Percentiles rank a stretch among this genome's conserved stretches.
phyloP scores from a whole-genome alignment of 768 basidiomycete genomes.

The Coprinopsis marcescibilis region DNA sequence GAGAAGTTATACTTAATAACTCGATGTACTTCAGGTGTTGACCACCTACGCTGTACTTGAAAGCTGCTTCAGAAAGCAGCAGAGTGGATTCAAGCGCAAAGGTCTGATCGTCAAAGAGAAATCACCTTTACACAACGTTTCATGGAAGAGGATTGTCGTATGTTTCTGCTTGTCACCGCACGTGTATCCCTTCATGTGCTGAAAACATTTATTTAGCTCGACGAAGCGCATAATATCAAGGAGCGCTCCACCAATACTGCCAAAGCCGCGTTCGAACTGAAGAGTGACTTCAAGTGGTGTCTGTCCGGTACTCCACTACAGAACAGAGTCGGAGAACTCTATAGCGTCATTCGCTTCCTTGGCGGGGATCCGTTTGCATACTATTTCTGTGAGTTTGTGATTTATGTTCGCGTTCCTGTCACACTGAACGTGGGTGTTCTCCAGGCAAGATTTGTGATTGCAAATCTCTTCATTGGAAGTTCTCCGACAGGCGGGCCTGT shows the following conservation, averaged over 20 bases:
- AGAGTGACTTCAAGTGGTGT: conserved; percentile 85
- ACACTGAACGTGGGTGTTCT: not conserved
- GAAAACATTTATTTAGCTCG: conserved; percentile 46
- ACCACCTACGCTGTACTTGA: conserved; percentile 88
- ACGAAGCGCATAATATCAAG: conserved; percentile 98
- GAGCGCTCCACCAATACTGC: conserved; percentile 93
- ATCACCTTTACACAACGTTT: conserved; percentile 75
- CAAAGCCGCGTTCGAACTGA: conserved; percentile 90
- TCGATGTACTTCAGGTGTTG: conserved; percentile 53
- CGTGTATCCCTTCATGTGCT: not conserved
- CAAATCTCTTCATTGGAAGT: conserved; percentile 94
- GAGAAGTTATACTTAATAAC: too few species aligned
- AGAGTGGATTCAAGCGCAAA: conserved; percentile 86
- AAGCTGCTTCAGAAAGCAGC: conserved; percentile 87
- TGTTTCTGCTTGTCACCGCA: conserved; percentile 20
- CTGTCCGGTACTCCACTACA: conserved; percentile 94
- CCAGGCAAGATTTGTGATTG: conserved; percentile 87
- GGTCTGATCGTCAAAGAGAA: conserved; percentile 81
- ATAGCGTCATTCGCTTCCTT: conserved; percentile 88
- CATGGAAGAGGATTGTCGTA: conserved; percentile 80
- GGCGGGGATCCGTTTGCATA: conserved; percentile 91
- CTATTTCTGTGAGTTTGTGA: conserved; percentile 81
- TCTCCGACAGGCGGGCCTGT: conserved; percentile 75
- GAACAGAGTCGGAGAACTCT: conserved; percentile 97
- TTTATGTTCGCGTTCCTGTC: not conserved